Evolutionary conservation across 176 grass and related monocot species (phyloP).

Genomic region (Miscanthus lutarioriparius): DNA sequence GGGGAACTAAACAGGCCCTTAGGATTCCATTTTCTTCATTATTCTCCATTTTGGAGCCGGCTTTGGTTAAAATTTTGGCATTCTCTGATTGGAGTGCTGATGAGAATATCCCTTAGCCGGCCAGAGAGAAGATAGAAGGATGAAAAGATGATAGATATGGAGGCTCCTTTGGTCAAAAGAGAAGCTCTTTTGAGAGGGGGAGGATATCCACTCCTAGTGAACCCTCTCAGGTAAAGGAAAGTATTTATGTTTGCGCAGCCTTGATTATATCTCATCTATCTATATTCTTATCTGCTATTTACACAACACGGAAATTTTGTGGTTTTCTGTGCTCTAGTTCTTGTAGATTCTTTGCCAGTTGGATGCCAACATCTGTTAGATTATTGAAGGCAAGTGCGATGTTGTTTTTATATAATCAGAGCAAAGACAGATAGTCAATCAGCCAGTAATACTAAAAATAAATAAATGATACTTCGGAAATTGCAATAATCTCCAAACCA

Average conservation of each 20-base stretch:
- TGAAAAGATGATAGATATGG: constrained; percentile 30
- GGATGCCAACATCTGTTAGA: not conserved
- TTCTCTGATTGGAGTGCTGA: constrained; percentile 33
- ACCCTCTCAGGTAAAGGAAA: constrained; percentile 53
- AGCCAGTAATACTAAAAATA: not conserved
- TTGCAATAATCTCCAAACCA: not conserved
- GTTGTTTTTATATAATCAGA: not conserved
- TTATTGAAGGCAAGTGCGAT: not conserved
- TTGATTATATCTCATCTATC: not conserved
- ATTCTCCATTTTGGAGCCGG: not conserved
- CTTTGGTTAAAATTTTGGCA: constrained; percentile 11
- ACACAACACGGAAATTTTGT: not conserved
- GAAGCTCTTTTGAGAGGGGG: constrained; percentile 30
- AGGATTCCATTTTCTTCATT: constrained; percentile 1
- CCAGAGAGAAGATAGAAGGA: constrained; percentile 48
- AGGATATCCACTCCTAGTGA: constrained; percentile 35
- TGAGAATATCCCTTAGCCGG: constrained; percentile 55
- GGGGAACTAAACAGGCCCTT: too few relatives aligned
- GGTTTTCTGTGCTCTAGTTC: not conserved
- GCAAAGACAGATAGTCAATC: not conserved
- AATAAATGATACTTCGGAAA: not conserved
- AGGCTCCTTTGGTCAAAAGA: constrained; percentile 38
- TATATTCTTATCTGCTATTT: not conserved
- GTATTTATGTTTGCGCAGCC: constrained; percentile 27
- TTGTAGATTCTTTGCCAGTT: not conserved